Conservation (phyloP, 371 early-diverging fungal species). For the Vairimorpha necatrix region DNA sequence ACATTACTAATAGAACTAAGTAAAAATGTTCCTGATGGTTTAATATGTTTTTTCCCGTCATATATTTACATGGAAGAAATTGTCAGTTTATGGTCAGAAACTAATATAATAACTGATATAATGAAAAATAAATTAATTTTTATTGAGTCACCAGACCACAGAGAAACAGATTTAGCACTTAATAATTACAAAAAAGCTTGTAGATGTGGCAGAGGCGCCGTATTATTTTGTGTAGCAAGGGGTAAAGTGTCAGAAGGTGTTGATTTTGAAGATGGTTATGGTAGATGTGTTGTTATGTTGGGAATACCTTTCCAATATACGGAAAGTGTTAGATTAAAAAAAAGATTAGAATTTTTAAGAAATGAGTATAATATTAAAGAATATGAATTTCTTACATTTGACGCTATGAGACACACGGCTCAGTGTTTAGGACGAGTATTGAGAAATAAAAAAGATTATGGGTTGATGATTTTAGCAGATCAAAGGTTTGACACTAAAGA, state of each 20-base stretch:
- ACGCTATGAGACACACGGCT: constrained; percentile 97
- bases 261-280: constrained; percentile 97
- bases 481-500: constrained; percentile 86
- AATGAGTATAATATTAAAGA: constrained; percentile 84
- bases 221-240: constrained; percentile 93
- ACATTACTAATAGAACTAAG: constrained; percentile 86
- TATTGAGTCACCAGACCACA: constrained; percentile 95
- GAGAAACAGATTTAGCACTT: constrained; percentile 88
- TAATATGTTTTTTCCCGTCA: constrained; percentile 96
- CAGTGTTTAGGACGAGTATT: constrained; percentile 92
- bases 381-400: constrained; percentile 95
- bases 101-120: constrained; percentile 70
- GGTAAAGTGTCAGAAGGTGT: constrained; percentile 99
- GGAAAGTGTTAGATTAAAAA: constrained; percentile 78
- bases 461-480: constrained; percentile 97
- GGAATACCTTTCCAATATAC: constrained; percentile 94
- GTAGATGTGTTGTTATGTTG: constrained; percentile 84
- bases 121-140: constrained; percentile 92
- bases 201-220: constrained; percentile 94
- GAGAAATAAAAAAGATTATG: constrained; percentile 95
- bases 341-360: constrained; percentile 84
- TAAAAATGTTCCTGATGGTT: constrained; percentile 88
- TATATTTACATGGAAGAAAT: constrained; percentile 97
- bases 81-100: constrained; percentile 92
- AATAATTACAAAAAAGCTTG: constrained; percentile 89